A percentile compares a stretch with the other conserved stretches of the same genome.
These are phyloP conservation scores for Linum lewisii DNA, from an alignment of 345 rosid species.

Conservation along the genomic window DNA sequence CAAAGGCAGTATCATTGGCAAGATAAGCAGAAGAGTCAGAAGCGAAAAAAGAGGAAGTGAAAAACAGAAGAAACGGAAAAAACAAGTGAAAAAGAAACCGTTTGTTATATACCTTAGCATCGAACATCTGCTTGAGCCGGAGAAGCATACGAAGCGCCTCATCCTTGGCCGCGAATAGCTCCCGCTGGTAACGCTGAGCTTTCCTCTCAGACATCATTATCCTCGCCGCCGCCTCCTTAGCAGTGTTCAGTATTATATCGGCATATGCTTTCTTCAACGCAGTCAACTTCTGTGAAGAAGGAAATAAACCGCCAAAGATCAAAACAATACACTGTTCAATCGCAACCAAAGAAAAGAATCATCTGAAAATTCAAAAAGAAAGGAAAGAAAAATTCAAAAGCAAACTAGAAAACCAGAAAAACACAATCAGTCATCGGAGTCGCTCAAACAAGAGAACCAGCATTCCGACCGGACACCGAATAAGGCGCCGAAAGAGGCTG, in stretches of 20 bases:
- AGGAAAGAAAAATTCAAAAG: background rate
- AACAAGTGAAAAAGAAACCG: background rate
- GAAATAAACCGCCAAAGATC: constrained; percentile 12
- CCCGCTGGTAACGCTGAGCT: constrained; percentile 54
- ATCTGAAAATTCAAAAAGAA: background rate
- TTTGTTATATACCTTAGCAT: constrained; percentile 47
- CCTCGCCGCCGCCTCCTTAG: constrained; percentile 90
- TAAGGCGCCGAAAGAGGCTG: background rate
- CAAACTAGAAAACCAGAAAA: background rate
- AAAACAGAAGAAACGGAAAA: background rate
- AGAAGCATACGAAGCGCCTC: constrained; percentile 68
- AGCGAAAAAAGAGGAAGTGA: constrained; percentile 1
- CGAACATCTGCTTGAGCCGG: constrained; percentile 74
- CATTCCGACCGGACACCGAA: background rate
- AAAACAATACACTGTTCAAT: constrained; percentile 4
- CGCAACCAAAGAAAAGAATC: background rate
- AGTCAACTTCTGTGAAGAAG: constrained; percentile 43
- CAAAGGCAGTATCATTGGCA: constrained; percentile 1
- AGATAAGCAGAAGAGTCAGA: background rate
- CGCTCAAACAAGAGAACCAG: background rate
- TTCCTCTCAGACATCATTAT: constrained; percentile 75
- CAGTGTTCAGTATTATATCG: constrained; percentile 73
- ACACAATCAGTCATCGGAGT: background rate
- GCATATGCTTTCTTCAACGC: constrained; percentile 96
- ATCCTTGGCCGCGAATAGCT: constrained; percentile 56